Base-by-base conservation (phyloP, 257 asterid species). In the Capsicum baccatum region DNA sequence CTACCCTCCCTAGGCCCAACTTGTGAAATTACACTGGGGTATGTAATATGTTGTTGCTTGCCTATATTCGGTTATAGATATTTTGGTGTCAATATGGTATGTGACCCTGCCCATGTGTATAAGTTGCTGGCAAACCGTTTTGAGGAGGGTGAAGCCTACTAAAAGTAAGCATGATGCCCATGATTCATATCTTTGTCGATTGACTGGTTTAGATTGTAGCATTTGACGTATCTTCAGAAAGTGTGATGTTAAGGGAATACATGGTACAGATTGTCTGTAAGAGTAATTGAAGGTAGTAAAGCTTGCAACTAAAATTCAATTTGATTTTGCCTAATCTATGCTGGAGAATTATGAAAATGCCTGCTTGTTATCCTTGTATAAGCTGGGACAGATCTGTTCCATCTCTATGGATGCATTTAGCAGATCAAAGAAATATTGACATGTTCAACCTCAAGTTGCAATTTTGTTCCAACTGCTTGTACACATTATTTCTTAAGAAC, bases 201-300 rank as follows among this genome's bases (percentile, higher is more conserved):
- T 48, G 67, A 3, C 35, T 19, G 80, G 58, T 50, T 48, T 42
- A 48, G 39, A 21, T 73, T 47, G 80, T 73, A 73, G 58, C 59
- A 13, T 73, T 73, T 19, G 80, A n/a, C 19, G 80, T 11, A 73
- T 47, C 39, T 73, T 48, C 79, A 70, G 33, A 42, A 14, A 70
- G 37, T 70, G 8, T 70, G 55, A 44, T 70, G 37, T 48, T 54
- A 50, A 47, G 42, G 58, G 80, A 26, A 13, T 73, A 73, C 10
- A 48, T 73, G 6, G 3, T 73, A 47, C 1, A 3, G 35, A 64
- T 59, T n/a, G 10, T 71, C 58, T 71, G 47, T 66, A 59, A 84
- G 83, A 86, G 58, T 48, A 85, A 26, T 69, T 66, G 57, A 48
- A 69, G n/a, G 81, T 52, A 81, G 59, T 84, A 80, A 55, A 85